phyloP scores from a whole-genome alignment of 257 asterid genomes.

The Solanum tacnaense region DNA sequence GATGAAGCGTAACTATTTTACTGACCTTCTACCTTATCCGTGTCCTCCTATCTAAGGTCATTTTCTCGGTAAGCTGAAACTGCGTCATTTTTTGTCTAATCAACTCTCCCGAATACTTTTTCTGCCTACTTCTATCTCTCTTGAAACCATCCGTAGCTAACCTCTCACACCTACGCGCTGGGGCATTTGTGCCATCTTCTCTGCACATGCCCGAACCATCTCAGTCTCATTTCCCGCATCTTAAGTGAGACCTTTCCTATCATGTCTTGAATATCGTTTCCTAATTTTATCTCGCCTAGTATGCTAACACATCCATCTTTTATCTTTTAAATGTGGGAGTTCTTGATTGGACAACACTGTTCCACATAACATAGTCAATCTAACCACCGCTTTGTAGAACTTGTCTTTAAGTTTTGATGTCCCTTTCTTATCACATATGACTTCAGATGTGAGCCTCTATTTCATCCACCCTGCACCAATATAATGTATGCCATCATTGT shows the following conservation, averaged over 20 bases:
- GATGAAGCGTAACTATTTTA: not conserved
- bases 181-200: not conserved
- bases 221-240: not conserved
- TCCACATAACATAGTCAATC: not conserved
- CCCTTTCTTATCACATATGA: not conserved
- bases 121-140: not conserved
- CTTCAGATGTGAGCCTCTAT: not conserved
- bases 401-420: not conserved
- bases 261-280: not conserved
- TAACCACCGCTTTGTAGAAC: not conserved
- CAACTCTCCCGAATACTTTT: not conserved
- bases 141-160: not conserved
- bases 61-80: not conserved
- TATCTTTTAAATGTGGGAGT: not conserved
- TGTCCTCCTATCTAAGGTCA: not conserved
- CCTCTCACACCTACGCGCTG: not conserved
- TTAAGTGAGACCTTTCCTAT: not conserved
- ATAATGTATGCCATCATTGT: not conserved
- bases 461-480: not conserved
- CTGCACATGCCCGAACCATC: not conserved
- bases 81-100: not conserved
- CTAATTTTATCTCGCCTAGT: not conserved
- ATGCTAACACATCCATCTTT: not conserved
- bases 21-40: not conserved
- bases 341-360: not conserved